Base-by-base conservation (phyloP, 768 basidiomycete genomes). In the Leucocoprinus birnbaumii region DNA sequence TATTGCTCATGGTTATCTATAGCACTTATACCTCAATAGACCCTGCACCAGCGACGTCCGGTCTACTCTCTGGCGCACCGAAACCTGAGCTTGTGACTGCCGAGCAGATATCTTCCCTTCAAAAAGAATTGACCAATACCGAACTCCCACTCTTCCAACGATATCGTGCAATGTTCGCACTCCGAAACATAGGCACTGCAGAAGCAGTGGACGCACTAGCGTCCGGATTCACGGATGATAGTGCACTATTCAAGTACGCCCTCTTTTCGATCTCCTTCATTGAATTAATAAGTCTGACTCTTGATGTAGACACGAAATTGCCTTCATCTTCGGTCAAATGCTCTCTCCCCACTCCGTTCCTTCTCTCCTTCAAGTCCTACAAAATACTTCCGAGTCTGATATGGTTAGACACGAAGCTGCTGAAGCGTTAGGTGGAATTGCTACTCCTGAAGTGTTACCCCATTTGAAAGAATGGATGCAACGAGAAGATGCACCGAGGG, bases 321-420 rank as follows among this genome's bases (percentile, higher is more conserved):
- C 97, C 1, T 99, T 98, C 69, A 89, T 99, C 43, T 98, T 98
- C 64, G 97, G 97, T 11, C 97, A 99, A 73, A 80, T 99, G 41
- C 83, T 92, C 48, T 94, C 92, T 1, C 78, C 87, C 4, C 86
- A 94, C 66, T 89, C 94, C 0, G 89, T 98, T 19, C 94, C 95
- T 9, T 80, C 90, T 0, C 77, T 99, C 27, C 67, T 98, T 34
- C 70, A 80, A 37, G 91, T 96, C 25, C 77, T 99, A n/a, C 75
- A 82, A 59, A 73, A 94, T 60, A 53, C 67, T 1, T 65, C 72
- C 1, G 97, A 98, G 69, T 87, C 87, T 10, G 93, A 94, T 54
- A 98, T 99, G 96, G 97, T 99, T 9, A 84, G 97, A 27, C 97
- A 99, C 62, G 97, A 99, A 70, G 97, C 96, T 22, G 97, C 97